phyloP scores from a whole-genome alignment of 768 basidiomycete genomes.

The Arthromyces matolae region DNA sequence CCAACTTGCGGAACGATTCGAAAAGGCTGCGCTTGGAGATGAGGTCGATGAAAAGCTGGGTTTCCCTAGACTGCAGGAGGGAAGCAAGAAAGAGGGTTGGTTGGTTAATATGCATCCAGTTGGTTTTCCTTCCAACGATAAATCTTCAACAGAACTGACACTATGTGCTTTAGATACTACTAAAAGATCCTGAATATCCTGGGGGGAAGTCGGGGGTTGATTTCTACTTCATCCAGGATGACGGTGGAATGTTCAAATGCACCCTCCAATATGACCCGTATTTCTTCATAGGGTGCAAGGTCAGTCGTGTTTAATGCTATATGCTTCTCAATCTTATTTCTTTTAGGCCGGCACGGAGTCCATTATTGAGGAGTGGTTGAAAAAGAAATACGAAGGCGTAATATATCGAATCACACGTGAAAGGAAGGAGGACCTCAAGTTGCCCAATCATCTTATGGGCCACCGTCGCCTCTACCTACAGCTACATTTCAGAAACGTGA shows the following conservation, averaged over 20 bases:
- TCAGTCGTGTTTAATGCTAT: no score
- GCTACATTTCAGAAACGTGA: conserved; percentile 89
- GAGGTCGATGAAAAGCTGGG: conserved; percentile 94
- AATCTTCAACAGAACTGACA: neutral
- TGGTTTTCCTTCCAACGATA: conserved; percentile 22
- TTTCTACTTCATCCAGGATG: conserved; percentile 96
- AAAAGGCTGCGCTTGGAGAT: conserved; percentile 68
- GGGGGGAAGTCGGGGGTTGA: conserved; percentile 89
- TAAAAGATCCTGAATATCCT: conserved; percentile 83
- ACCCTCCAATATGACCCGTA: conserved; percentile 94
- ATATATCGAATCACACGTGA: conserved; percentile 75
- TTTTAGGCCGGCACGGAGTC: conserved; percentile 79
- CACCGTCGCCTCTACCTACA: conserved; percentile 86
- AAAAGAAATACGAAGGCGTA: conserved; percentile 88
- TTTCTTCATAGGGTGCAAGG: conserved; percentile 91
- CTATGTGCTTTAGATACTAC: conserved; percentile 54
- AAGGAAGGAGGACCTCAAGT: conserved; percentile 88
- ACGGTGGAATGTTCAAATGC: conserved; percentile 94
- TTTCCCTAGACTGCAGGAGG: conserved; percentile 79
- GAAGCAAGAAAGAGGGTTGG: conserved; percentile 81
- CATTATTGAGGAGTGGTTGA: conserved; percentile 91
- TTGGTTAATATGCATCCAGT: conserved; percentile 98
- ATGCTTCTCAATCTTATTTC: neutral
- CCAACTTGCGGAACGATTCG: conserved; percentile 80
- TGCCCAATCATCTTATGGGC: conserved; percentile 97